Conservation (phyloP, 148 eudicot genomes). For the Heliosperma pusillum region DNA sequence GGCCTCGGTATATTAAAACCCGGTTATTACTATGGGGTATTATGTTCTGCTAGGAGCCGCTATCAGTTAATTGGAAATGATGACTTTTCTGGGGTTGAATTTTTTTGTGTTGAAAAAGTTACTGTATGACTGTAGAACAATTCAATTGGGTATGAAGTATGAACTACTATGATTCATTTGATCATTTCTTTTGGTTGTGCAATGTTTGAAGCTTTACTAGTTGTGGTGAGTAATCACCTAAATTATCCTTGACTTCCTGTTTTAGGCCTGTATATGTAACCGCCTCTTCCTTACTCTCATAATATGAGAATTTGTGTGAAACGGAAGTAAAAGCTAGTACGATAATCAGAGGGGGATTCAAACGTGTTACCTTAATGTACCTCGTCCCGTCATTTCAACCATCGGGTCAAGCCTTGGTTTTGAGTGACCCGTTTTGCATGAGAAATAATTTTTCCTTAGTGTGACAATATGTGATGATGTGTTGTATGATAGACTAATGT, state of each 20-base stretch:
- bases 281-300: too few relatives aligned
- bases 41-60: too few relatives aligned
- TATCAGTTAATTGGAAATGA: conserved; percentile 9
- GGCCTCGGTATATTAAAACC: too few relatives aligned
- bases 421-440: background rate
- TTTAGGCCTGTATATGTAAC: too few relatives aligned
- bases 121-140: background rate
- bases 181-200: background rate
- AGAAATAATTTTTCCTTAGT: background rate
- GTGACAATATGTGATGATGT: conserved; percentile 5
- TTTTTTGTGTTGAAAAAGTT: background rate
- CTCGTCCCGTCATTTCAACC: background rate
- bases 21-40: too few relatives aligned
- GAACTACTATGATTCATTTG: background rate
- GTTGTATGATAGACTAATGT: background rate
- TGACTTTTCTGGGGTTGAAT: background rate
- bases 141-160: too few relatives aligned
- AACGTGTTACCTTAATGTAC: background rate
- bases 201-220: background rate
- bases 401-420: background rate
- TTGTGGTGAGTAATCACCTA: too few relatives aligned
- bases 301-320: too few relatives aligned
- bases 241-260: too few relatives aligned
- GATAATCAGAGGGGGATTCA: too few relatives aligned
- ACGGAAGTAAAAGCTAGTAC: too few relatives aligned